These are phyloP conservation scores for Paulownia fortunei DNA, from an alignment of 257 asterid genomes.

Conservation along the genomic window DNA sequence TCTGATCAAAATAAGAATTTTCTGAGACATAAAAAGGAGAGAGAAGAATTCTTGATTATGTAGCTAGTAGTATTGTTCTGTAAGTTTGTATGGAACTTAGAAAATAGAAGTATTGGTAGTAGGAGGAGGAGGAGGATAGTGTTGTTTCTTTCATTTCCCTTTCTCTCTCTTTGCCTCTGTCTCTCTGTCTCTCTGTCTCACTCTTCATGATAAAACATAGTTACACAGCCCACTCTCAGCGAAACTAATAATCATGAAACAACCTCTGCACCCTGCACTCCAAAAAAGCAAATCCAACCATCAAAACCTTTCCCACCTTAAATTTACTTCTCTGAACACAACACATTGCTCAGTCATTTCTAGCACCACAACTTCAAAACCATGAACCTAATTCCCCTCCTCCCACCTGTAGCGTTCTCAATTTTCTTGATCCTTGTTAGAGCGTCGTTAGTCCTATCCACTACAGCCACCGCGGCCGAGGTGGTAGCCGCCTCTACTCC, in stretches of 20 bases:
- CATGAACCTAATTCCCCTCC: constrained; percentile 47
- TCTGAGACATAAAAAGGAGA: too few relatives aligned
- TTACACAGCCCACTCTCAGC: constrained; percentile 55
- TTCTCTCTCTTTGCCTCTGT: not conserved
- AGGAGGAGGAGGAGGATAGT: not conserved
- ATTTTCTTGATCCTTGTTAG: constrained; percentile 30
- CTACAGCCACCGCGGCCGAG: constrained; percentile 12
- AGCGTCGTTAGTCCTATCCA: constrained; percentile 3
- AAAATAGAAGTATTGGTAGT: not conserved
- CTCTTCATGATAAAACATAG: constrained; percentile 52
- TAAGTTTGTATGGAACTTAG: not conserved
- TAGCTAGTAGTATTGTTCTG: not conserved
- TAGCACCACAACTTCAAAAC: constrained; percentile 33
- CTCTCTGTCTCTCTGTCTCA: constrained; percentile 1
- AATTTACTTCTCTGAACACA: constrained; percentile 50
- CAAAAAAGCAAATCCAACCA: constrained; percentile 63
- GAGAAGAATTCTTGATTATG: too few relatives aligned
- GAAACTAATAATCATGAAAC: constrained; percentile 71
- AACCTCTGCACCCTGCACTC: constrained; percentile 66
- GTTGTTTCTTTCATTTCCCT: not conserved
- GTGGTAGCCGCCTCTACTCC: constrained; percentile 37
- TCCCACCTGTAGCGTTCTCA: constrained; percentile 25
- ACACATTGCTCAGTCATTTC: constrained; percentile 37
- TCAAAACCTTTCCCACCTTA: constrained; percentile 66
- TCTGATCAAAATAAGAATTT: too few relatives aligned